Conservation (phyloP, 2,329 filamentous ascomycete genomes). For the Colletotrichum euphorbiae region DNA sequence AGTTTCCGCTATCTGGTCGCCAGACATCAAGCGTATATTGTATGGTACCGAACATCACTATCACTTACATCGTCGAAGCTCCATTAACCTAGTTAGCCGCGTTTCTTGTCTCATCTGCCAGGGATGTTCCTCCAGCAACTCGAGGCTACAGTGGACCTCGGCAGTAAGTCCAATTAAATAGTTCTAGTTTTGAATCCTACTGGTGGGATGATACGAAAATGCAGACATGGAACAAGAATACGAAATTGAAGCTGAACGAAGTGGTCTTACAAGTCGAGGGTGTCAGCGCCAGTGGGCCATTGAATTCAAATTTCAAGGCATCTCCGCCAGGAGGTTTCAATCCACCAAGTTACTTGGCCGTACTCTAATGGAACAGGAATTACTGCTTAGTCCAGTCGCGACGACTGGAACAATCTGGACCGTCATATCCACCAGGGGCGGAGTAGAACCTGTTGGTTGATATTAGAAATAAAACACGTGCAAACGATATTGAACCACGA, state of each 20-base stretch:
- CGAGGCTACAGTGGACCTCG: not conserved
- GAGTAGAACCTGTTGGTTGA: not conserved
- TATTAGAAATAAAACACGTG: not conserved
- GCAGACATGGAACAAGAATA: not conserved
- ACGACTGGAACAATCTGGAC: constrained; percentile 11
- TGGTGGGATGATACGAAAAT: not conserved
- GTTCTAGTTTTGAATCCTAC: not conserved
- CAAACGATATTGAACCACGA: constrained; percentile 2
- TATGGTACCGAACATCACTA: constrained; percentile 41
- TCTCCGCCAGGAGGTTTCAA: constrained; percentile 10
- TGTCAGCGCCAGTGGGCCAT: not conserved
- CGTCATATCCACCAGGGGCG: not conserved
- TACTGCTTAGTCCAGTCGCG: not conserved
- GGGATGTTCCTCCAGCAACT: constrained; percentile 49
- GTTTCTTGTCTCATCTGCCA: constrained; percentile 63
- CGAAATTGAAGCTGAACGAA: not conserved
- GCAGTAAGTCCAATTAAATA: not conserved
- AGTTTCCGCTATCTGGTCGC: too few relatives aligned
- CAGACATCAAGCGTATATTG: too few relatives aligned
- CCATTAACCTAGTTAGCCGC: constrained; percentile 65
- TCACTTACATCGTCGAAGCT: constrained; percentile 59
- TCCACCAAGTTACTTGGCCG: not conserved
- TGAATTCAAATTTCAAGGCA: not conserved
- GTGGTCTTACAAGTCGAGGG: not conserved
- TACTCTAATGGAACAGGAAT: not conserved